A percentile compares a stretch with the other conserved stretches of the same genome.
These are phyloP conservation scores for Nicotiana benthamiana DNA, from an alignment of 257 asterid species.

Conservation along the genomic window DNA sequence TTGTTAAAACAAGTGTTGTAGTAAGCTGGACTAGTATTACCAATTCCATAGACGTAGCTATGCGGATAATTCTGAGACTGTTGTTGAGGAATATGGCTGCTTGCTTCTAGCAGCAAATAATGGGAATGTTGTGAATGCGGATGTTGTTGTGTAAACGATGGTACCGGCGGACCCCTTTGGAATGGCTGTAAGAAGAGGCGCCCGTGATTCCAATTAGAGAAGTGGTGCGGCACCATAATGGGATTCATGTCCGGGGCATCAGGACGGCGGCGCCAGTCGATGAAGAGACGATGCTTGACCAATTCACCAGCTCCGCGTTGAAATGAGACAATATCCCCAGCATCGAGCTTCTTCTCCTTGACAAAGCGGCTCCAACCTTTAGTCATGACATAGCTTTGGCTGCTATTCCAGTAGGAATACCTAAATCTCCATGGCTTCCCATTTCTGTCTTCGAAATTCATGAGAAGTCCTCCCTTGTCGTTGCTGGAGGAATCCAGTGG, in stretches of 20 bases:
- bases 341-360: conserved; percentile 80
- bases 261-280: conserved; percentile 91
- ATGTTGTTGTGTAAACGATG: neutral
- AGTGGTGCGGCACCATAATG: neutral
- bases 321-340: conserved; percentile 78
- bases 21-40: neutral
- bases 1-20: neutral
- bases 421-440: conserved; percentile 91
- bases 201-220: neutral
- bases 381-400: conserved; percentile 98
- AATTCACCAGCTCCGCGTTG: conserved; percentile 60
- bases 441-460: conserved; percentile 77
- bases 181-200: neutral
- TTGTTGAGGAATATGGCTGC: conserved; percentile 10
- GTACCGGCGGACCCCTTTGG: neutral
- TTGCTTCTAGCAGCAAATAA: conserved; percentile 38
- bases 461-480: conserved; percentile 57
- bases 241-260: conserved; percentile 29
- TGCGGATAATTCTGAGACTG: neutral
- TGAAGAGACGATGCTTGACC: conserved; percentile 56
- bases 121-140: conserved; percentile 14
- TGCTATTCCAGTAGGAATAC: conserved; percentile 96
- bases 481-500: conserved; percentile 71
- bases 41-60: neutral
- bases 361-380: conserved; percentile 93